Evolutionary conservation across 164 flowering plant genomes (phyloP).

Genomic region (Chloranthus sessilifolius): DNA sequence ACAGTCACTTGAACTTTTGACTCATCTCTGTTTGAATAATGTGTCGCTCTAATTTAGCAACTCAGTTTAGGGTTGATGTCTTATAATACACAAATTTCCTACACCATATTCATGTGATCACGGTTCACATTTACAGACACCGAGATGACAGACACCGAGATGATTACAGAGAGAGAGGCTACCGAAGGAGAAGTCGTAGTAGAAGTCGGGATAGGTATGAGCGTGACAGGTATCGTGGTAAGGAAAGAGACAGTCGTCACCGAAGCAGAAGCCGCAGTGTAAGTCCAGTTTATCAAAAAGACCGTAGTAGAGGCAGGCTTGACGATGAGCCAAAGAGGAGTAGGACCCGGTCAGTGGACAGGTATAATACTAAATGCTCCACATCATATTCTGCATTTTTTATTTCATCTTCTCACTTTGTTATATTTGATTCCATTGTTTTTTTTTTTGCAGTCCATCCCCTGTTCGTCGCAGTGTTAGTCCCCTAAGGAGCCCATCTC

Average conservation of each 20-base stretch:
- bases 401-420: not conserved
- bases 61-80: no score
- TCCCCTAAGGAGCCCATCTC: constrained; percentile 52
- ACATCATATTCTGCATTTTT: not conserved
- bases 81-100: no score
- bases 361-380: no score
- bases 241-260: constrained; percentile 54
- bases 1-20: no score
- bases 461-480: constrained; percentile 42
- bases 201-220: constrained; percentile 71
- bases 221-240: constrained; percentile 61
- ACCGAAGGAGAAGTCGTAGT: constrained; percentile 66
- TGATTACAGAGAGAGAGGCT: constrained; percentile 31
- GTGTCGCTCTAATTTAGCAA: no score
- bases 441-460: constrained; percentile 38
- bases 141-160: constrained; percentile 24
- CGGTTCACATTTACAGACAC: constrained; percentile 23
- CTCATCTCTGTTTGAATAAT: no score
- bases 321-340: constrained; percentile 51
- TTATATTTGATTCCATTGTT: not conserved
- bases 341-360: constrained; percentile 52
- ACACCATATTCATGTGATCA: no score
- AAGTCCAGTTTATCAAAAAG: constrained; percentile 58
- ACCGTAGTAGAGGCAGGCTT: constrained; percentile 54
- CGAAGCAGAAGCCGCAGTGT: constrained; percentile 78